Evolutionary conservation across 306 rosid genomes (phyloP), one percentile per base, ranked within the genome.

Genomic region (Medicago truncatula): DNA sequence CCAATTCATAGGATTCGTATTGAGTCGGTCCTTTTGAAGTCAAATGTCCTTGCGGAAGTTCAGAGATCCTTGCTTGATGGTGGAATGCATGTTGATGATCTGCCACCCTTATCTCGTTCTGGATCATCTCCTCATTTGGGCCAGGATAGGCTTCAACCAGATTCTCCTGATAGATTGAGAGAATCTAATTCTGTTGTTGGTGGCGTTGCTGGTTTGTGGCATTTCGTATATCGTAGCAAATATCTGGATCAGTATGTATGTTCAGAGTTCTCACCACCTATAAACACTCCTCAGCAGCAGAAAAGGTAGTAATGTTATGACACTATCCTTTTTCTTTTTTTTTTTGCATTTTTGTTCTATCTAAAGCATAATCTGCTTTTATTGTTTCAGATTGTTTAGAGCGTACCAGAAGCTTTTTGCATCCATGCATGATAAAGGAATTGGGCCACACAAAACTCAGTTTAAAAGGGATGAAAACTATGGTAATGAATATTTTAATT

Each of bases 131-230:
- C 96, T 70, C 87, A 68, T 83, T 61, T 86, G 81, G 83, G 87
- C 53, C 96, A 91, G 77, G 87, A 83, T 38, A 79, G 81, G 74
- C 85, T 77, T 84, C 80, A 80, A 71, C 75, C 87, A 71, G 98
- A 89, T 85, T 88, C 87, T 80, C 82, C 87, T 39, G 97, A 93
- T 57, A 80, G 88, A 79, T 78, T 78, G 72, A 77, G 79, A 81
- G 92, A 87, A 80, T 61, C 90, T 38, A 62, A 67, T 86, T 80
- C 70, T 81, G 86, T 87, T 12, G 65, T 85, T 44, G 98, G 94
- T 8, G 97, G 96, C 60, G 96, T 84, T 44, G 86, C 91, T 82
- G 97, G 98, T 66, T 87, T 93, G 56, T 93, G 98, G 97, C 97
- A 93, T 93, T 93, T 93, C 84, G 86, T 93, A 40, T 93, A 93